Evolutionary conservation across 805 yeast genomes (phyloP).

Genomic region (Wickerhamomyces chaumierensis): DNA sequence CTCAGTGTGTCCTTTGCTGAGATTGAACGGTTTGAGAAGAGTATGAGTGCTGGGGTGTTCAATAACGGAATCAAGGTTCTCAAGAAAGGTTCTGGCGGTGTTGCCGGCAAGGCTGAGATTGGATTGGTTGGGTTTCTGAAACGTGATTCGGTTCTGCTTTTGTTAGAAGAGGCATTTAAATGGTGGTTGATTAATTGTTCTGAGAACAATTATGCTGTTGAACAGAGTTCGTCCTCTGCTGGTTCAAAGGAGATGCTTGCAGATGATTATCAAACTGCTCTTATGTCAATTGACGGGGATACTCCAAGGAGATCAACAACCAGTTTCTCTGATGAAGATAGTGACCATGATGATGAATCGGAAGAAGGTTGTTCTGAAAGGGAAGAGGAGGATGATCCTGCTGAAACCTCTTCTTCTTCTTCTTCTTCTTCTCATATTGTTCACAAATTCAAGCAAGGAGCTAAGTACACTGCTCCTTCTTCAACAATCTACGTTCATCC

Average conservation of each 20-base stretch:
- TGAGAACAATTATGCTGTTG: neutral
- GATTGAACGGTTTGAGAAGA: slow-evolving; percentile 64
- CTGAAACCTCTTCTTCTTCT: no score
- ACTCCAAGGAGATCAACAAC: slow-evolving; percentile 14
- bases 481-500: neutral
- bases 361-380: slow-evolving; percentile 4
- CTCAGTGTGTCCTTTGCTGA: slow-evolving; percentile 63
- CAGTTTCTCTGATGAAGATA: slow-evolving; percentile 9
- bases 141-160: slow-evolving; percentile 65
- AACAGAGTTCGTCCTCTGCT: slow-evolving; percentile 3
- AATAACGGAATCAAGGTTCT: slow-evolving; percentile 66
- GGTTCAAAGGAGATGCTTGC: slow-evolving; percentile 11
- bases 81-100: no score
- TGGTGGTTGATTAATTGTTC: slow-evolving; percentile 8
- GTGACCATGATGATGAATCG: slow-evolving; percentile 14
- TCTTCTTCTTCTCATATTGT: slow-evolving; percentile 18
- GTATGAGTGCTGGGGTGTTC: slow-evolving; percentile 77
- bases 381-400: slow-evolving; percentile 2
- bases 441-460: slow-evolving; percentile 26
- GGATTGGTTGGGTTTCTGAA: slow-evolving; percentile 82
- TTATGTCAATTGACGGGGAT: slow-evolving; percentile 34
- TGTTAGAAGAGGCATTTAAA: slow-evolving; percentile 28
- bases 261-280: slow-evolving; percentile 23
- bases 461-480: slow-evolving; percentile 19
- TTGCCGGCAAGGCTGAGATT: slow-evolving; percentile 38